These are phyloP conservation scores for Isoetes taiwanensis DNA, from an alignment of 75 land plant species.

Conservation along the genomic window DNA sequence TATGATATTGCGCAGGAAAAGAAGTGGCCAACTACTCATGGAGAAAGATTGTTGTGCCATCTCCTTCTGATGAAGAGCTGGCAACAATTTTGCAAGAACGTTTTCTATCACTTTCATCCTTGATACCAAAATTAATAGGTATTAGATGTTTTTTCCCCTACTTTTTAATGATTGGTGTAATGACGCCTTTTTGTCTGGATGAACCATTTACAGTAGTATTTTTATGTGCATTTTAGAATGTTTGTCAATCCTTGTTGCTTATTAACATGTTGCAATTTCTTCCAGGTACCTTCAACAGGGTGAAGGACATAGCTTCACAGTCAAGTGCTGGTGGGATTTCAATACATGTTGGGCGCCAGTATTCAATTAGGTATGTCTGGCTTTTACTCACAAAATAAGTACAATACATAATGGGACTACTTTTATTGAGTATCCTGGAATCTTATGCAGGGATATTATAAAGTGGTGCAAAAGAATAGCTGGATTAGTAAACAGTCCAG, in stretches of 20 bases:
- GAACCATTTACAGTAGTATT: background rate
- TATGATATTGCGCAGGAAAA: too few species aligned
- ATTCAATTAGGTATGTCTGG: conserved; percentile 14
- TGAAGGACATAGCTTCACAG: conserved; percentile 20
- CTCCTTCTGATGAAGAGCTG: conserved; percentile 50
- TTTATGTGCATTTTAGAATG: background rate
- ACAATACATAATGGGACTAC: background rate
- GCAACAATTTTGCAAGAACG: conserved; percentile 37
- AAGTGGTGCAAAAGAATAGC: conserved; percentile 79
- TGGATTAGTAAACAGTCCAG: conserved; percentile 15
- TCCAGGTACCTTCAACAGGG: conserved; percentile 21
- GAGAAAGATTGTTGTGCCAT: conserved; percentile 60
- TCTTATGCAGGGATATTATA: conserved; percentile 58
- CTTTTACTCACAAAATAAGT: background rate
- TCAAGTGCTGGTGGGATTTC: background rate
- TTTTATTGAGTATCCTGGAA: background rate
- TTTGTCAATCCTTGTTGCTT: background rate
- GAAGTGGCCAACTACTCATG: conserved; percentile 44
- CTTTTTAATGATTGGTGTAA: too few species aligned
- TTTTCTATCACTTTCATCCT: conserved; percentile 40
- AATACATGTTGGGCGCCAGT: conserved; percentile 22
- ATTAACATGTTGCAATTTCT: background rate
- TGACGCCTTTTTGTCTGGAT: too few species aligned
- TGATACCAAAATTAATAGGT: conserved; percentile 54
- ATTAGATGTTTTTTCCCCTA: background rate